Evolutionary conservation across 108 stramenopile genomes (phyloP).

Genomic region (Discostella stelligeroides): DNA sequence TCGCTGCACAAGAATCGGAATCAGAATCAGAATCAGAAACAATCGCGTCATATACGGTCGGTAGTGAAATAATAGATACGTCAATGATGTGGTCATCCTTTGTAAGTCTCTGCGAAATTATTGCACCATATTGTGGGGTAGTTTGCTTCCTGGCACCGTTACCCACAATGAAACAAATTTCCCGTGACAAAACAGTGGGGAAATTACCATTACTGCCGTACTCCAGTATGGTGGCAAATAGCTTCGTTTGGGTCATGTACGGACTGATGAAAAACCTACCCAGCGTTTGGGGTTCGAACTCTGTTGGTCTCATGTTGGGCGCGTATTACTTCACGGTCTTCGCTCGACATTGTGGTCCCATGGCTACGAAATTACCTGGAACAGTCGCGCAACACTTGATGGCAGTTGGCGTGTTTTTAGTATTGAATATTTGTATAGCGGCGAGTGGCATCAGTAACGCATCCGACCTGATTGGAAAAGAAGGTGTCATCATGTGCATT

Average conservation of each 20-base stretch:
- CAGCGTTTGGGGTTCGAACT: conserved; percentile 59
- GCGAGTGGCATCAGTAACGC: conserved; percentile 27
- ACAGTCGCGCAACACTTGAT: conserved; percentile 42
- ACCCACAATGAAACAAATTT: conserved; percentile 63
- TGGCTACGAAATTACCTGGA: conserved; percentile 51
- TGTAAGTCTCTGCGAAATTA: conserved; percentile 19
- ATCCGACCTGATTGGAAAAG: conserved; percentile 43
- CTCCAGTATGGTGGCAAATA: conserved; percentile 64
- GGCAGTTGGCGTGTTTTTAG: conserved; percentile 13
- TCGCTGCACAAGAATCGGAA: background rate
- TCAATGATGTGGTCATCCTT: conserved; percentile 12
- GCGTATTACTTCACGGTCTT: conserved; percentile 60
- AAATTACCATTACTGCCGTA: conserved; percentile 75
- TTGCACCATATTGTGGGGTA: conserved; percentile 36
- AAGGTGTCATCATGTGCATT: conserved; percentile 57
- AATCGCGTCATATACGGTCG: background rate
- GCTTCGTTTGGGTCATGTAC: conserved; percentile 57
- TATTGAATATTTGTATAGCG: conserved; percentile 24
- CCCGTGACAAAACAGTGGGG: conserved; percentile 50
- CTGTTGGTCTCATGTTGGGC: conserved; percentile 55
- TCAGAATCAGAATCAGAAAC: conserved; percentile 4
- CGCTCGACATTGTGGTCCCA: conserved; percentile 31
- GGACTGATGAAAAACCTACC: conserved; percentile 58
- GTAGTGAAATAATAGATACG: too few relatives aligned
- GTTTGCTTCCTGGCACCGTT: conserved; percentile 44